Evolutionary conservation across 2,329 filamentous ascomycete species (phyloP).

Genomic region (Xylariales sp.): DNA sequence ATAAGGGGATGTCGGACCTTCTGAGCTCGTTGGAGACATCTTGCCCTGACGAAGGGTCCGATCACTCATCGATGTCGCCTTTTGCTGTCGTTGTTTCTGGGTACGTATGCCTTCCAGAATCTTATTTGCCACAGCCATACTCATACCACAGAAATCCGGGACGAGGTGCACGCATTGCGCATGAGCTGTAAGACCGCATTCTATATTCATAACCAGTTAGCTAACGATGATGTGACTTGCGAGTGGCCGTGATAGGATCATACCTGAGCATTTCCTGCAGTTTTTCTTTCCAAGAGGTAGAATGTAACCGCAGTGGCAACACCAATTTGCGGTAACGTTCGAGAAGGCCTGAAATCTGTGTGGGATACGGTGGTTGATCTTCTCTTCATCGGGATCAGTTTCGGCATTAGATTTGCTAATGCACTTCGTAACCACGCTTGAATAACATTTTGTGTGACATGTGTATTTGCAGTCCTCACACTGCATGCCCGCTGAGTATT

Average conservation of each 20-base stretch:
- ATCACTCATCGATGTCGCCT: slow-evolving; percentile 55
- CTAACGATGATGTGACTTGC: background rate
- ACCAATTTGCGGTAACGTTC: slow-evolving; percentile 98
- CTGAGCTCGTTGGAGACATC: slow-evolving; percentile 35
- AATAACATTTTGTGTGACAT: slow-evolving; percentile 96
- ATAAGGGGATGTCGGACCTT: slow-evolving; percentile 23
- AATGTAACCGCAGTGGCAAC: slow-evolving; percentile 96
- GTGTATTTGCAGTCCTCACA: slow-evolving; percentile 99
- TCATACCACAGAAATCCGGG: slow-evolving; percentile 98
- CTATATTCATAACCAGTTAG: slow-evolving; percentile 39
- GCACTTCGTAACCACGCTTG: slow-evolving; percentile 96
- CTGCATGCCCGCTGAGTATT: slow-evolving; percentile 98
- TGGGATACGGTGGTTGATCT: slow-evolving; percentile 98
- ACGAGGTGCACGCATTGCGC: slow-evolving; percentile 90
- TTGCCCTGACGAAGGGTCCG: slow-evolving; percentile 59
- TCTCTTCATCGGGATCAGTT: slow-evolving; percentile 96
- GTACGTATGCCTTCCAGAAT: slow-evolving; percentile 83
- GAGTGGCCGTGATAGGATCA: slow-evolving; percentile 18
- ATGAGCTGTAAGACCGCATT: slow-evolving; percentile 90
- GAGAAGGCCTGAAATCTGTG: slow-evolving; percentile 96
- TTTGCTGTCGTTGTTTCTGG: slow-evolving; percentile 66
- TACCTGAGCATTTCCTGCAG: slow-evolving; percentile 85
- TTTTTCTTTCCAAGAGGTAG: slow-evolving; percentile 94
- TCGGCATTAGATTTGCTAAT: slow-evolving; percentile 99
- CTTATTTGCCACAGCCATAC: slow-evolving; percentile 93